Evolutionary conservation across 441 rosid genomes (phyloP), one percentile per base, ranked within the genome.

Genomic region (Populus trichocarpa): DNA sequence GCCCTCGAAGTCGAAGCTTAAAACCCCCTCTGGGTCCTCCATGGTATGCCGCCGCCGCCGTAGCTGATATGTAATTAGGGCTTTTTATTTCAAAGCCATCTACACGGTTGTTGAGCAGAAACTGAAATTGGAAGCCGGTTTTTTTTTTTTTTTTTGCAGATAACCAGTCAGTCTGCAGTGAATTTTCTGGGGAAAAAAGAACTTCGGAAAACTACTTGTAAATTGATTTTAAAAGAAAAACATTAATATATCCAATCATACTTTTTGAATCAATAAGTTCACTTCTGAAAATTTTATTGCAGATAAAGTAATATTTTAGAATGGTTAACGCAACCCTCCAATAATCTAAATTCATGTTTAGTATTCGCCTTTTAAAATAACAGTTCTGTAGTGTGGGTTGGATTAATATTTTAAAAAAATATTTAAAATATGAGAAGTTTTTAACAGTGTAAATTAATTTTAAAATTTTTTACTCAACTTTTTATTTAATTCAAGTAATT

Each of bases 1-100:
- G 38, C 97, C 98, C 84, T 96, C 99, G 83, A 96, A 94, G 81
- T 94, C 98, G 89, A 96, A 94, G 90, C 90, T 94, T 79, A 92
- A 97, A 69, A 81, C 93, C 25, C 97, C 99, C 67, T 95, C 99
- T 9, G 95, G 72, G 81, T 93, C 98, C 79, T 95, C 99, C 99
- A 95, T 95, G 61, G 61, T 16, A 53, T 53, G 61, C n/a, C 61
- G n/a, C 22, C 1, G 61, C 61, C 7, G 32, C 32, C 32, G 32
- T 4, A 30, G 32, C 32, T 30, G 22, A 22, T 18, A 6, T 53
- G 2, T 53, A 53, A 18, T 53, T 18, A 18, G 59, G 50, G 22
- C n/a, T 53, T 18, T 53, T 53, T 18, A 53, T 16, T 53, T 53
- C 61, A 16, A 16, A 18, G 61, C 7, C n/a, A 53, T 53, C 61